Conservation (phyloP, 2,329 filamentous ascomycete species). For the Ophiosphaerella narmari region DNA sequence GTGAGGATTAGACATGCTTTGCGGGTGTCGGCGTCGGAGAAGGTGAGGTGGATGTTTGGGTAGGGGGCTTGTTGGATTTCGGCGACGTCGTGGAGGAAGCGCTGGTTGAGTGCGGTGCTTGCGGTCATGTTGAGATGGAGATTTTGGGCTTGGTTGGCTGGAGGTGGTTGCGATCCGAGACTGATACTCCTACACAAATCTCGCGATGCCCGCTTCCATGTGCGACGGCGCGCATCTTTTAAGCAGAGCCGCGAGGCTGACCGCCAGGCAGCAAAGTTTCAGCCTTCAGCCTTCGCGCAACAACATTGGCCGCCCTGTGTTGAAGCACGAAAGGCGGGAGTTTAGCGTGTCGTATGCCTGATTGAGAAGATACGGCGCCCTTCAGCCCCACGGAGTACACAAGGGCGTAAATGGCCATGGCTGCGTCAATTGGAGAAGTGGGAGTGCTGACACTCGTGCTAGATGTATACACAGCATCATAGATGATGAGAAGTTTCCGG, state of each 20-base stretch:
- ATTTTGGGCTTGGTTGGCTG: not conserved
- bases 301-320: not conserved
- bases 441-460: too few species aligned
- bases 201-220: slow-evolving; percentile 4
- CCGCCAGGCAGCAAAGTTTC: not conserved
- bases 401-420: not conserved
- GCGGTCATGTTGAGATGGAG: not conserved
- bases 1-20: slow-evolving; percentile 53
- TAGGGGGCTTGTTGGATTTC: slow-evolving; percentile 55
- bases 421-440: too few species aligned
- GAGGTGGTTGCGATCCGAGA: slow-evolving; percentile 2
- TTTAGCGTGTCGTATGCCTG: not conserved
- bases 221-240: not conserved
- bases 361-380: slow-evolving; percentile 4
- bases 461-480: too few species aligned
- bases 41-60: slow-evolving; percentile 51
- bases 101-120: slow-evolving; percentile 4
- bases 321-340: not conserved
- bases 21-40: slow-evolving; percentile 44
- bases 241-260: not conserved
- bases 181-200: slow-evolving; percentile 8
- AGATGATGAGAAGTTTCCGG: too few species aligned
- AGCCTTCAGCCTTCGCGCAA: not conserved
- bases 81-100: slow-evolving; percentile 50
- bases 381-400: not conserved